phyloP scores from a whole-genome alignment of 805 yeast species.

The Scheffersomyces coipomensis region DNA sequence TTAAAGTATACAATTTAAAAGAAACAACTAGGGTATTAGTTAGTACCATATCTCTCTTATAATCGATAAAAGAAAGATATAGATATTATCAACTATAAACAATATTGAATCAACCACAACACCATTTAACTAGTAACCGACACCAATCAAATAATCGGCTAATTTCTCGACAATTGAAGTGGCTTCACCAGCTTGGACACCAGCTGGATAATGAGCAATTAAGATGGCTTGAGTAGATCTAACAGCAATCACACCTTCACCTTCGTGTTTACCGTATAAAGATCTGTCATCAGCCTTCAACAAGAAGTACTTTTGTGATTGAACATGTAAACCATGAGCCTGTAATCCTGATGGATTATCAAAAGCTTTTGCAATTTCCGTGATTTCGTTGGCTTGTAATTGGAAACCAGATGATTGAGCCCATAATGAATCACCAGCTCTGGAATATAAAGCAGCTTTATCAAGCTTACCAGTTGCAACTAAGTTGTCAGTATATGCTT shows the following conservation, averaged over 20 bases:
- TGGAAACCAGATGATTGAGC: constrained; percentile 72
- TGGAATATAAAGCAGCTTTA: constrained; percentile 88
- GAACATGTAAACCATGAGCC: constrained; percentile 81
- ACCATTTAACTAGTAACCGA: constrained; percentile 63
- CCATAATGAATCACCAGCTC: constrained; percentile 95
- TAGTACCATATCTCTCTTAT: too few species aligned
- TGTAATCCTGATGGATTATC: constrained; percentile 77
- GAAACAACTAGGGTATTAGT: too few species aligned
- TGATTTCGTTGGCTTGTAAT: constrained; percentile 68
- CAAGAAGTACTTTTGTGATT: constrained; percentile 83
- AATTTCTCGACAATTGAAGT: constrained; percentile 91
- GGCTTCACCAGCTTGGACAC: constrained; percentile 92
- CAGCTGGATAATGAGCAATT: constrained; percentile 91
- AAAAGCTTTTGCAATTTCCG: constrained; percentile 74
- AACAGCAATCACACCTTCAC: constrained; percentile 84
- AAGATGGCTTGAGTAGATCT: constrained; percentile 92
- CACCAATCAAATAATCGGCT: constrained; percentile 91
- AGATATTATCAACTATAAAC: too few species aligned
- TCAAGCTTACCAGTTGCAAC: constrained; percentile 85
- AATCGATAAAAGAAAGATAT: too few species aligned
- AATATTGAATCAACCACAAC: not conserved
- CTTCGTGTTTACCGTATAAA: constrained; percentile 88
- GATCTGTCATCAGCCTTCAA: constrained; percentile 90
- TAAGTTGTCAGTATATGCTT: constrained; percentile 95
- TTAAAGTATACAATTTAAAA: too few species aligned